phyloP scores from a whole-genome alignment of 2,329 filamentous ascomycete genomes.

The Raffaelea albimanens region DNA sequence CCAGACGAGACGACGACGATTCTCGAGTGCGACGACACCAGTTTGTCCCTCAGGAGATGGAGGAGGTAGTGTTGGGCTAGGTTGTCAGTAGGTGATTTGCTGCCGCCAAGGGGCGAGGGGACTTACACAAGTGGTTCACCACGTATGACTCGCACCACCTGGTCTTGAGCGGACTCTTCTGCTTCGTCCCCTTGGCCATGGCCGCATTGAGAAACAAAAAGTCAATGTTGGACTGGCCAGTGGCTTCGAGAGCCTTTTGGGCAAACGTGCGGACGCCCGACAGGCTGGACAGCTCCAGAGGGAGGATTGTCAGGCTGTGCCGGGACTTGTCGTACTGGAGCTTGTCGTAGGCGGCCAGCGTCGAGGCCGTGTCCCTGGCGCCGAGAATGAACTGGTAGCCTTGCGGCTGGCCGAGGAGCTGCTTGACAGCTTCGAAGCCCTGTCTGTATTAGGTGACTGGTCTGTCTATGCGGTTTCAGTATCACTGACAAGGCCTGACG shows the following conservation, averaged over 20 bases:
- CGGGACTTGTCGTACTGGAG: slow-evolving; percentile 1
- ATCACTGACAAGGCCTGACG: slow-evolving; percentile 6
- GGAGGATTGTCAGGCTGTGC: slow-evolving; percentile 34
- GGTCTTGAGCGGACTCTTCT: too few species aligned
- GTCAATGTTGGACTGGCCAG: slow-evolving; percentile 33
- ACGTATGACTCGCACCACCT: background rate
- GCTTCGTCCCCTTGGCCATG: slow-evolving; percentile 25
- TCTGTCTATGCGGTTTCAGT: background rate
- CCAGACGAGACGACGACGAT: slow-evolving; percentile 43
- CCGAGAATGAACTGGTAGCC: slow-evolving; percentile 8
- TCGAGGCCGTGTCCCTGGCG: slow-evolving; percentile 1
- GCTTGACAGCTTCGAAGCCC: slow-evolving; percentile 19
- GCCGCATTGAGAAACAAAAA: slow-evolving; percentile 41
- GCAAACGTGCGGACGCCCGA: slow-evolving; percentile 36
- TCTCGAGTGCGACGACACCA: slow-evolving; percentile 34
- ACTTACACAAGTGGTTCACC: background rate
- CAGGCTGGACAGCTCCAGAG: slow-evolving; percentile 37
- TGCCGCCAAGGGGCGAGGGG: background rate
- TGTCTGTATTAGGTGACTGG: background rate
- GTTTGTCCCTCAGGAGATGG: slow-evolving; percentile 37
- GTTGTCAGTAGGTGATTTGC: slow-evolving; percentile 11
- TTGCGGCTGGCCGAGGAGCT: slow-evolving; percentile 5
- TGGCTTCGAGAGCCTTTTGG: slow-evolving; percentile 25
- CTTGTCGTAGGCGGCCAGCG: slow-evolving; percentile 1
- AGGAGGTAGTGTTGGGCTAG: slow-evolving; percentile 44